phyloP scores from a whole-genome alignment of 805 yeast genomes.

The Zygotorulaspora florentina region DNA sequence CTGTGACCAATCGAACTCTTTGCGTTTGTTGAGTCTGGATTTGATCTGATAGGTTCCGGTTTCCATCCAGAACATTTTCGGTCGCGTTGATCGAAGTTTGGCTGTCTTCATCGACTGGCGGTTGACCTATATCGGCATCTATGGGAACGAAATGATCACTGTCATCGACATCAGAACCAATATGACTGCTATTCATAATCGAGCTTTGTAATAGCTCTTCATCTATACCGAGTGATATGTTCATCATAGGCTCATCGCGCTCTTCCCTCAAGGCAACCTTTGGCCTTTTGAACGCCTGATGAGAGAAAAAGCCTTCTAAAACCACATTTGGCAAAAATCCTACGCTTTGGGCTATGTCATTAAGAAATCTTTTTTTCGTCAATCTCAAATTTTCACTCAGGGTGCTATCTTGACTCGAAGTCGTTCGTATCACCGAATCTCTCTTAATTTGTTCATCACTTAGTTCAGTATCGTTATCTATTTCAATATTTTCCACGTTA shows the following conservation, averaged over 20 bases:
- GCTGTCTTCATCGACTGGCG: conserved; percentile 3
- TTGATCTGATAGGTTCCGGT: conserved; percentile 6
- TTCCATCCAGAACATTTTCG: conserved; percentile 5
- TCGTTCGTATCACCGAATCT: conserved; percentile 3
- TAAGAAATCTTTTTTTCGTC: conserved; percentile 22
- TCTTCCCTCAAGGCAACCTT: conserved; percentile 9
- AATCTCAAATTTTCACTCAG: background rate
- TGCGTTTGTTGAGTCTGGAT: conserved; percentile 7
- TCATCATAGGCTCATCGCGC: conserved; percentile 19
- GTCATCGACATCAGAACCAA: conserved; percentile 10
- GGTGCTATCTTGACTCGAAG: background rate
- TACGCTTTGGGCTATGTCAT: conserved; percentile 18
- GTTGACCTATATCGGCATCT: conserved; percentile 15
- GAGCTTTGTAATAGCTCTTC: conserved; percentile 14
- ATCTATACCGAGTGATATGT: conserved; percentile 25
- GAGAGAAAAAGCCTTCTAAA: conserved; percentile 15
- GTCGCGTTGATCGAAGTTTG: conserved; percentile 1
- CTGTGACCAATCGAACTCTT: conserved; percentile 17
- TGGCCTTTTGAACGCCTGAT: conserved; percentile 21
- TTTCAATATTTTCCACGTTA: conserved; percentile 14
- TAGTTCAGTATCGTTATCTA: conserved; percentile 22
- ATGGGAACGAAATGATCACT: conserved; percentile 16
- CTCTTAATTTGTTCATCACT: conserved; percentile 16
- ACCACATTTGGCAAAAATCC: conserved; percentile 21
- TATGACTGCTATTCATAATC: conserved; percentile 1